Conservation (phyloP, 2,329 filamentous ascomycete genomes). For the Geoglossum cookeanum region DNA sequence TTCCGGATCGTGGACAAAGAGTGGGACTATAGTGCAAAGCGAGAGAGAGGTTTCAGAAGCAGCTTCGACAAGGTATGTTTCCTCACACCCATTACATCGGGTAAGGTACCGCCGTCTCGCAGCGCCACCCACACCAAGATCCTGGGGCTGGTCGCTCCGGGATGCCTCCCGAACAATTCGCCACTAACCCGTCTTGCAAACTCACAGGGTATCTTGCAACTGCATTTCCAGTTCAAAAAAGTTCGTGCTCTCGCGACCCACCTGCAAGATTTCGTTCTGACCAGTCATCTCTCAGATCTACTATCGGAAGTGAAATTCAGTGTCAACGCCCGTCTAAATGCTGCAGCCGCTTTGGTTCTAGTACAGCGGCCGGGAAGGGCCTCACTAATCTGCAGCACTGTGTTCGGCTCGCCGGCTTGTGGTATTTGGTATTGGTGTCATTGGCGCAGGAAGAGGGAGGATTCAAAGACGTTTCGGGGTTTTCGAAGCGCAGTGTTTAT, state of each 20-base stretch:
- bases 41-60: slow-evolving; percentile 84
- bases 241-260: slow-evolving; percentile 27
- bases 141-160: background rate
- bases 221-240: slow-evolving; percentile 99
- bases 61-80: slow-evolving; percentile 82
- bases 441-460: background rate
- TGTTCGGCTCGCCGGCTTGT: background rate
- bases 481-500: background rate
- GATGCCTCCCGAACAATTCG: background rate
- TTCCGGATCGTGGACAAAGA: slow-evolving; percentile 96
- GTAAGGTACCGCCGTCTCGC: background rate
- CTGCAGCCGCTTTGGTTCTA: background rate
- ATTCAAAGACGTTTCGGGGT: background rate
- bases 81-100: background rate
- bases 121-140: background rate
- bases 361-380: background rate
- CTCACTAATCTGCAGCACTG: background rate
- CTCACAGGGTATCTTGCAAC: slow-evolving; percentile 67
- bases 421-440: background rate
- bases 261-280: slow-evolving; percentile 6
- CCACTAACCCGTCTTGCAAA: background rate
- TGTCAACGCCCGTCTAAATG: background rate
- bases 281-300: slow-evolving; percentile 26
- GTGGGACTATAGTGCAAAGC: slow-evolving; percentile 96
- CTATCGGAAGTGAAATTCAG: slow-evolving; percentile 29